Conservation (phyloP, 768 basidiomycete species). For the Mycena rosella region DNA sequence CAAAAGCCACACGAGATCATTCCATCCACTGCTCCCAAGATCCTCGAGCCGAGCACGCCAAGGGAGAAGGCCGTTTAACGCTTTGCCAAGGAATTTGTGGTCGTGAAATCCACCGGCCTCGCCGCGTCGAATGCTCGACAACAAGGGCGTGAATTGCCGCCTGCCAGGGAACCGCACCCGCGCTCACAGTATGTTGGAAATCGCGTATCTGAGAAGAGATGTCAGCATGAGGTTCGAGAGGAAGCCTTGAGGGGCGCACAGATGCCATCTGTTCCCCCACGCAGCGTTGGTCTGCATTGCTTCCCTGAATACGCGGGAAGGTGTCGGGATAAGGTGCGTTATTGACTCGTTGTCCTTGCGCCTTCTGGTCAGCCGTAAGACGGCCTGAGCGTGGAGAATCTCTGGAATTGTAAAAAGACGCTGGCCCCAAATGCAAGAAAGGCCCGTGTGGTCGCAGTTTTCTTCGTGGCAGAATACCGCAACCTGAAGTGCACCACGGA, state of each 20-base stretch:
- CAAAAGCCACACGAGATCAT: slow-evolving; percentile 43
- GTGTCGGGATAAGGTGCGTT: not conserved
- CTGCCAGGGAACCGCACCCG: slow-evolving; percentile 25
- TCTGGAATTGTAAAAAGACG: slow-evolving; percentile 29
- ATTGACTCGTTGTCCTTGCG: not conserved
- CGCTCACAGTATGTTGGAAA: slow-evolving; percentile 19
- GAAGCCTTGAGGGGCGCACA: not conserved
- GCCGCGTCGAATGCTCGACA: slow-evolving; percentile 41
- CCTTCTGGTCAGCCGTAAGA: not conserved
- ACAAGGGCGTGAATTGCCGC: slow-evolving; percentile 23
- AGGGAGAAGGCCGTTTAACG: slow-evolving; percentile 42
- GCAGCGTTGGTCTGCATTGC: slow-evolving; percentile 12
- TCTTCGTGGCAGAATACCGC: slow-evolving; percentile 33
- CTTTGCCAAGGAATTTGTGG: slow-evolving; percentile 41
- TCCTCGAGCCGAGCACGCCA: slow-evolving; percentile 34
- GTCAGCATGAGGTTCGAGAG: not conserved
- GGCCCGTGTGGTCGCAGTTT: slow-evolving; percentile 31
- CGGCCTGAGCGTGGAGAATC: slow-evolving; percentile 14
- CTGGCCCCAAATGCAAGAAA: slow-evolving; percentile 31
- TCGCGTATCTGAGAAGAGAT: slow-evolving; percentile 12
- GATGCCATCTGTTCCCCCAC: slow-evolving; percentile 8
- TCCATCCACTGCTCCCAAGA: slow-evolving; percentile 37
- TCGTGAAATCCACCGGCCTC: slow-evolving; percentile 25
- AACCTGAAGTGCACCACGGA: slow-evolving; percentile 26
- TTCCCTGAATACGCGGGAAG: not conserved